These are phyloP conservation scores for Aureobasidium namibiae DNA, from an alignment of 2,329 filamentous ascomycete species.

Conservation along the genomic window DNA sequence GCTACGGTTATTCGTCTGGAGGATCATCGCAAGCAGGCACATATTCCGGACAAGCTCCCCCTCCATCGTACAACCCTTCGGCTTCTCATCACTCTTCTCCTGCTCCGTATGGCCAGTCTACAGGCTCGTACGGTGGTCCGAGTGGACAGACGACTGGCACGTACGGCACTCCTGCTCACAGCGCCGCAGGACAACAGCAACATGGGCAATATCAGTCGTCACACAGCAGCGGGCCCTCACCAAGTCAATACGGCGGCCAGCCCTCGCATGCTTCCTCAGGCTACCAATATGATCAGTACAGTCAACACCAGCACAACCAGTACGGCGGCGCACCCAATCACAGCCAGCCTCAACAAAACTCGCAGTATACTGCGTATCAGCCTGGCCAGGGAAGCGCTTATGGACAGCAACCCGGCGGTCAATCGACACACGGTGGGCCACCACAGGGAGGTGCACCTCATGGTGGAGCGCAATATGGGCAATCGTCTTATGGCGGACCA, in stretches of 20 bases:
- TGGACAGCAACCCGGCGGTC: constrained; percentile 10
- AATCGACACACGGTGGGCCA: constrained; percentile 8
- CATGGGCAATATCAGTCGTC: constrained; percentile 17
- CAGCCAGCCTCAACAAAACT: constrained; percentile 17
- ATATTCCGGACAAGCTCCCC: constrained; percentile 29
- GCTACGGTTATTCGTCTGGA: constrained; percentile 30
- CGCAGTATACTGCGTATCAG: constrained; percentile 17
- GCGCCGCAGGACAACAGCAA: constrained; percentile 15
- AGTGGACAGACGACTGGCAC: constrained; percentile 17
- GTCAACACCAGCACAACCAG: constrained; percentile 16
- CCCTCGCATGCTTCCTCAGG: constrained; percentile 13
- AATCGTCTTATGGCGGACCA: not conserved
- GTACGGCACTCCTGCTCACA: constrained; percentile 15
- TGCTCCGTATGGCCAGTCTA: constrained; percentile 17
- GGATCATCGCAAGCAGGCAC: constrained; percentile 21
- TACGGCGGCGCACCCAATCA: constrained; percentile 16
- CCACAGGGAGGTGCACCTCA: constrained; percentile 3
- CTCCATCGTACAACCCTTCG: constrained; percentile 26
- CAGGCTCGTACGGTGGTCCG: constrained; percentile 17
- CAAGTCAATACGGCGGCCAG: constrained; percentile 20
- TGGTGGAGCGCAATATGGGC: not conserved
- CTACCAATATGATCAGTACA: constrained; percentile 14
- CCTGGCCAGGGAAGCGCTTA: constrained; percentile 17
- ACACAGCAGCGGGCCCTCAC: constrained; percentile 17
- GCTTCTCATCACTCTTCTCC: constrained; percentile 18